These are phyloP conservation scores for Ophiocordyceps camponoti-floridani DNA, from an alignment of 2,329 filamentous ascomycete genomes.

Conservation along the genomic window DNA sequence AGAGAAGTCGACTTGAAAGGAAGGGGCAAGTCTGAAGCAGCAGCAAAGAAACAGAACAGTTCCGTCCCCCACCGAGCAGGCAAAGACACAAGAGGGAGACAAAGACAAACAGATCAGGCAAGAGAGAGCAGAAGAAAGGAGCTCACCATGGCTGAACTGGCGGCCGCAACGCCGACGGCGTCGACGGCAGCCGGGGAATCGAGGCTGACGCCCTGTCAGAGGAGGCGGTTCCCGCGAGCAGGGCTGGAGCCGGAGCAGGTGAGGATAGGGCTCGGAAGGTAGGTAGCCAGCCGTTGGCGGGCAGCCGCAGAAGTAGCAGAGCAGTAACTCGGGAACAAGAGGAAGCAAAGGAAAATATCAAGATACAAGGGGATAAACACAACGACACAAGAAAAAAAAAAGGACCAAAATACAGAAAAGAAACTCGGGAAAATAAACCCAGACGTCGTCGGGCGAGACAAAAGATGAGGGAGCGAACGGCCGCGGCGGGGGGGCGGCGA, in stretches of 20 bases:
- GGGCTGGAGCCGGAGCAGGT: neutral
- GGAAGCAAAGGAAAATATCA: neutral
- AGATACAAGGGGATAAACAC: too few species aligned
- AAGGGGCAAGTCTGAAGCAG: neutral
- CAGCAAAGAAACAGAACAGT: neutral
- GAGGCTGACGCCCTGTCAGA: neutral
- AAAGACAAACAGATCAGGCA: neutral
- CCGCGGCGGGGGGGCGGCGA: neutral
- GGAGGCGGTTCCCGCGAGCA: neutral
- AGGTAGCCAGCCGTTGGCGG: neutral
- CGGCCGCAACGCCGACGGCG: neutral
- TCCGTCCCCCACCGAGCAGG: neutral
- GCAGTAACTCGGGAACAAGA: neutral
- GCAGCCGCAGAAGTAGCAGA: neutral
- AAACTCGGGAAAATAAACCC: too few species aligned
- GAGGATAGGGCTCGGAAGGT: neutral
- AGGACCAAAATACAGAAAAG: neutral
- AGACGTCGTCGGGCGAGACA: neutral
- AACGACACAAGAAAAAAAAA: neutral
- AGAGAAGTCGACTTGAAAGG: neutral
- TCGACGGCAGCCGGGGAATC: neutral
- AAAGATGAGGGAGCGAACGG: neutral
- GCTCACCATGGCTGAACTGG: slow-evolving; percentile 1
- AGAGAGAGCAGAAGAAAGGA: neutral
- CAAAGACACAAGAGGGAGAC: neutral